Evolutionary conservation across 2,329 filamentous ascomycete genomes (phyloP), one percentile per base, ranked within the genome.

Genomic region (Fusarium sarcochroum): DNA sequence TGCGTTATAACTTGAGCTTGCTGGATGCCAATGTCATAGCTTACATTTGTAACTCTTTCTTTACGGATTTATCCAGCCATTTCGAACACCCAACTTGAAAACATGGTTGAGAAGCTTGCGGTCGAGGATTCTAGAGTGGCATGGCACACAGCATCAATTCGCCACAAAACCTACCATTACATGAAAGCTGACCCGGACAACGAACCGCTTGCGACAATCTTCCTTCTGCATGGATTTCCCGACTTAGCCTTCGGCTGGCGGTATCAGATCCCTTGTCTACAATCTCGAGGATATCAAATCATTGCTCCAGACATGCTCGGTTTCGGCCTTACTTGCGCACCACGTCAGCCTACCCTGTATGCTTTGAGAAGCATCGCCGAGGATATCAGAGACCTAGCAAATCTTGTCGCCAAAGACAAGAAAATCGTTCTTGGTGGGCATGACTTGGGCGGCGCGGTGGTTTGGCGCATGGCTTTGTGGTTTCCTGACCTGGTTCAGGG

Each of bases 291-390:
- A n/a, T 85, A 94, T 61, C 86, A 90, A 58, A 91, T 96, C 46
- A 87, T 97, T 25, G 91, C 87, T 10, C 90, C 92, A 1, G 93
- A 97, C 79, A 89, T 93, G 83, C 87, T 96, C 74, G 93, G 93
- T 56, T 97, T 94, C 77, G 92, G 91, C 27, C 84, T 86, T 59
- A 94, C 92, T 25, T 89, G 81, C 58, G 88, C 91, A 1, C 90
- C 90, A 1, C 81, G 34, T 23, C 51, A 38, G 30, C 30, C 18
- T n/a, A 38, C 32, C 20, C 18, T 21, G 46, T 49, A 50, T 21
- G 23, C 18, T 9, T 50, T 40, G 6, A 93, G 92, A 79, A 85
- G 85, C 49, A 87, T 90, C 62, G 85, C 90, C n/a, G 86, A 89
- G 51, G 92, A 95, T 74, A 86, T 97, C 63, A 90, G 88, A 15